Base-by-base conservation (phyloP, 176 grass and related monocot species). In the Carex scoparia region DNA sequence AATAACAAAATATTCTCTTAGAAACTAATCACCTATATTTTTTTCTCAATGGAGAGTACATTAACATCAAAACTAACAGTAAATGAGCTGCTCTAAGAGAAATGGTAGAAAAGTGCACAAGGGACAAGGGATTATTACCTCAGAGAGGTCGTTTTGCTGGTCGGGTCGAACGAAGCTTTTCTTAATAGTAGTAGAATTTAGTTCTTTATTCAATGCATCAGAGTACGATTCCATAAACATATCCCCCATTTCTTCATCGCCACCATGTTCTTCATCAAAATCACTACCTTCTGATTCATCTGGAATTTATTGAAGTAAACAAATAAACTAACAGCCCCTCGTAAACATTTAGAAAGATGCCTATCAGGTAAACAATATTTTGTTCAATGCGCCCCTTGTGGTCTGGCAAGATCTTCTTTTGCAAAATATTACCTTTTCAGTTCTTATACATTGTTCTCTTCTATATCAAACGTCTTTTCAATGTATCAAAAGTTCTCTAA, bases 191-290 rank as follows among this genome's bases (percentile, higher is more conserved):
- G 91, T 93, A 70, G 51, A 87, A 85, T 87, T 92, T 67, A 95
- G 80, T 81, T 99, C 93, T 75, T 99, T 83, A 85, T 89, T 99
- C 84, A 99, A 80, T 85, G 85, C 93, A 91, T 95, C 90, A 84
- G 96, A 93, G 86, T 99, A 99, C 40, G 87, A 94, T 42, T 94
- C 85, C 88, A 95, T 92, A 75, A 95, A 99, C 87, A 67, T 65
- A 82, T 88, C 85, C 56, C 69, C 87, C 68, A 67, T 75, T 79
- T 88, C 85, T 31, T 93, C 81, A 32, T 92, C 58, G 32, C 88
- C 51, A 81, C 83, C 83, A 85, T 49, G 61, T 88, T 92, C 87
- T 87, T 95, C 91, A 85, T 78, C 66, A 85, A 82, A 66, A 74
- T 89, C 91, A 74, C 56, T 72, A 1, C 84, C 92, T 55, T 90